Evolutionary conservation across 169 alveolate species (phyloP).

Genomic region (Eimeria mitis): DNA sequence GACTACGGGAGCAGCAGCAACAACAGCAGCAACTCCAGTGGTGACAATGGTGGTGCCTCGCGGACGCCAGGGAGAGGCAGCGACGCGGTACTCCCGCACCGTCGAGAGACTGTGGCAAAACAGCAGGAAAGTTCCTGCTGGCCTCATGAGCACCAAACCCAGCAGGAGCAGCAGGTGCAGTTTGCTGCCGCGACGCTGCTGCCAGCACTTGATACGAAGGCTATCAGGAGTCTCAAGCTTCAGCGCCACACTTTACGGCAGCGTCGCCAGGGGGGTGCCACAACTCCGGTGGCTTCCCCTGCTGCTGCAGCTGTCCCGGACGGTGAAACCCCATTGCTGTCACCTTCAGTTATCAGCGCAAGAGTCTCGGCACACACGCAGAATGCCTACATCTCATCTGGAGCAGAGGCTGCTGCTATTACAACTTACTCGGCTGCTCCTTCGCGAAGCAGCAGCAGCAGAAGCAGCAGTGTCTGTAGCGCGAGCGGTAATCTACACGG

Average conservation of each 20-base stretch:
- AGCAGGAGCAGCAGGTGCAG: conserved; percentile 46
- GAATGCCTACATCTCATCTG: conserved; percentile 16
- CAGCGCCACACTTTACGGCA: conserved; percentile 74
- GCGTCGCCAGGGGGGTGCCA: conserved; percentile 68
- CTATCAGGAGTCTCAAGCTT: conserved; percentile 66
- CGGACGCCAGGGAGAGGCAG: neutral
- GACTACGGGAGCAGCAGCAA: conserved; percentile 11
- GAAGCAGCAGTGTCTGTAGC: conserved; percentile 62
- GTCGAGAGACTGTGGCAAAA: neutral
- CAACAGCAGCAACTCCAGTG: conserved; percentile 12
- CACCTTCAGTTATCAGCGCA: neutral
- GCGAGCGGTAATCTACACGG: conserved; percentile 26
- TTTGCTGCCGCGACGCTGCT: conserved; percentile 56
- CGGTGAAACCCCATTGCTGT: conserved; percentile 11
- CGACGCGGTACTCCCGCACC: conserved; percentile 22
- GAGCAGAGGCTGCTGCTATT: conserved; percentile 11
- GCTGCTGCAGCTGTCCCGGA: conserved; percentile 43
- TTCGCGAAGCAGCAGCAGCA: conserved; percentile 64
- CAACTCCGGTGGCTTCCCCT: conserved; percentile 63
- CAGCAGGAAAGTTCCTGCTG: conserved; percentile 6
- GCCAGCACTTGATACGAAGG: conserved; percentile 67
- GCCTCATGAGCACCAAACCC: conserved; percentile 22
- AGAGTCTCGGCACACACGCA: neutral
- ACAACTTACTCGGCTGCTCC: conserved; percentile 22
- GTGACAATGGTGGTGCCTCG: neutral